Conservation (phyloP, 2,329 filamentous ascomycete species). For the Thielaviopsis musarum region DNA sequence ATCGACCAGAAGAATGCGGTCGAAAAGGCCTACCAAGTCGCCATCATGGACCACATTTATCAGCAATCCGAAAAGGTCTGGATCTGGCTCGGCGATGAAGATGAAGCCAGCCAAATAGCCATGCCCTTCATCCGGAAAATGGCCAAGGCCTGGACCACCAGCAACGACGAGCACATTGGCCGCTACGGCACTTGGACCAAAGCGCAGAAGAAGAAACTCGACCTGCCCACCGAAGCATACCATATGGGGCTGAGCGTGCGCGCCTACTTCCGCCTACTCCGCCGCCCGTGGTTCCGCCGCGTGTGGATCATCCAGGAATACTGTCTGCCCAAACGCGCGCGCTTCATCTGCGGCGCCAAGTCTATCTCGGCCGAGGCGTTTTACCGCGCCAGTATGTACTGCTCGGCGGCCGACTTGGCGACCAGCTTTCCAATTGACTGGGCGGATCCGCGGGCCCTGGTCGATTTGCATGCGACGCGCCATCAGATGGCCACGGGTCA, state of each 20-base stretch:
- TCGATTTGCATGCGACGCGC: not conserved
- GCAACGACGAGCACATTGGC: constrained; percentile 11
- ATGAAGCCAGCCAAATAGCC: constrained; percentile 1
- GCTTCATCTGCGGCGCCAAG: constrained; percentile 17
- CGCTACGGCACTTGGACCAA: not conserved
- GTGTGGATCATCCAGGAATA: constrained; percentile 19
- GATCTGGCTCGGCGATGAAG: constrained; percentile 15
- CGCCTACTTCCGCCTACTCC: constrained; percentile 10
- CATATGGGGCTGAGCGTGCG: not conserved
- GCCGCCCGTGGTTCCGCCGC: constrained; percentile 16
- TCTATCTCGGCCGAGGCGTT: constrained; percentile 17
- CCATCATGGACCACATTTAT: constrained; percentile 16
- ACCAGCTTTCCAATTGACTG: not conserved
- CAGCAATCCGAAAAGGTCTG: constrained; percentile 13
- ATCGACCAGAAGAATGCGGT: constrained; percentile 14
- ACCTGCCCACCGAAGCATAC: not conserved
- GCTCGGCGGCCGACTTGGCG: not conserved
- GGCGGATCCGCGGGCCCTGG: not conserved
- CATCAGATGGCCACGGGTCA: not conserved
- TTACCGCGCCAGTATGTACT: constrained; percentile 10
- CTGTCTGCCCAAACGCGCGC: constrained; percentile 15
- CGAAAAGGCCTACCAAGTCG: constrained; percentile 14
- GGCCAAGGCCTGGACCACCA: constrained; percentile 10
- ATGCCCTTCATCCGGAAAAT: not conserved
- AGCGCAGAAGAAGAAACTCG: not conserved